These are phyloP conservation scores for Paxillus ammoniavirescens DNA, from an alignment of 768 basidiomycete species.

Conservation along the genomic window DNA sequence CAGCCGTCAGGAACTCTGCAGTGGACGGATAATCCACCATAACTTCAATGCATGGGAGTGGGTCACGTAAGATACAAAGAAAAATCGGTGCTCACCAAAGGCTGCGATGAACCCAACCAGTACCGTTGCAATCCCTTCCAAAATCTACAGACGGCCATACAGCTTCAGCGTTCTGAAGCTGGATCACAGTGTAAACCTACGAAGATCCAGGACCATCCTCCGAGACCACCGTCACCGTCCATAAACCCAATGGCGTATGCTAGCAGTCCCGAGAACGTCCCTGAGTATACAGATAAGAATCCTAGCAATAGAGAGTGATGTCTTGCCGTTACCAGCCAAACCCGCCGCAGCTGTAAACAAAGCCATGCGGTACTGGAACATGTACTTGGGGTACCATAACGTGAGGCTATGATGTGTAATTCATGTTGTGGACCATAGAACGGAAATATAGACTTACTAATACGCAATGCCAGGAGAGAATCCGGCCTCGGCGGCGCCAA, in stretches of 20 bases:
- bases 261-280: too few relatives aligned
- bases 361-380: conserved; percentile 57
- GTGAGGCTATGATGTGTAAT: conserved; percentile 41
- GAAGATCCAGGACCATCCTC: conserved; percentile 72
- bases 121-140: conserved; percentile 55
- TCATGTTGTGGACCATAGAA: too few relatives aligned
- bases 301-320: neutral
- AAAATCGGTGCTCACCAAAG: conserved; percentile 36
- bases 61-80: neutral
- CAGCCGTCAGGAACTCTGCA: conserved; percentile 58
- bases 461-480: too few relatives aligned
- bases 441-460: too few relatives aligned
- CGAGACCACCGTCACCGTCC: conserved; percentile 41
- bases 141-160: conserved; percentile 2
- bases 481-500: too few relatives aligned
- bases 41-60: conserved; percentile 32
- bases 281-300: neutral
- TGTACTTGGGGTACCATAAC: conserved; percentile 66
- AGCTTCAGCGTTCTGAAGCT: neutral
- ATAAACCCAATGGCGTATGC: conserved; percentile 43
- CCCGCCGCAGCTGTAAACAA: conserved; percentile 68
- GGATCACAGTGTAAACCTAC: conserved; percentile 29
- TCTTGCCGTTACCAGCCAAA: conserved; percentile 40
- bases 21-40: conserved; percentile 62
- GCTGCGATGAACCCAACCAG: conserved; percentile 52